Evolutionary conservation across 108 stramenopile species (phyloP), one percentile per base, ranked within the genome.

Genomic region (Pseudonitzschia multiseries): DNA sequence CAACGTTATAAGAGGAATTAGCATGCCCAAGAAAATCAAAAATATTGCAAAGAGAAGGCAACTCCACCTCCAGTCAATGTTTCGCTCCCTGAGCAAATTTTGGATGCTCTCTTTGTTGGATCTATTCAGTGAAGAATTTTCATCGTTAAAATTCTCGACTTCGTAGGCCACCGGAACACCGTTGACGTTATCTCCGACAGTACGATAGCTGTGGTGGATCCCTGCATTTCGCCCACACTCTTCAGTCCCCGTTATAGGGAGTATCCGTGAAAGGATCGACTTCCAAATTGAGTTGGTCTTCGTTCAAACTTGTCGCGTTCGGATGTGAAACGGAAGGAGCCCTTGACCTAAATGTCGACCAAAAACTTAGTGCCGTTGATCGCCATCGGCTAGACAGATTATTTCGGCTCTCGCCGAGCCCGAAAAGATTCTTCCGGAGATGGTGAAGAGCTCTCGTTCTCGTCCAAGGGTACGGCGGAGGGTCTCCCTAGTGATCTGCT

Each of bases 11-110:
- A 59, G 57, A n/a, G 57, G 57, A 59, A 31, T 59, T 4, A 59
- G 14, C 57, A 59, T 59, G 31, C 57, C 57, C 12, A 62, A 62
- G 22, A 62, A 31, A 40, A 62, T 62, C 40, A 62, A 62, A 28
- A n/a, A 62, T 20, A 62, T n/a, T 10, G 57, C 57, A 59, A 59
- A 59, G 9, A 59, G 8, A 6, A 59, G 24, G 14, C 57, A 59
- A 14, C 31, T 4, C 4, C 15, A 8, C 24, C 57, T 22, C 61
- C 32, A 62, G 61, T 17, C n/a, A 62, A 29, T 40, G 8, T 24
- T 33, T 33, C 29, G 61, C 29, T 62, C 40, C 33, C 2, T 62
- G 61, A 62, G 14, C 20, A 62, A 17, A 8, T 33, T 62, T n/a
- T 31, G 54, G 10, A 56, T 56, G n/a, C 54, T 9, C 5, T 22